phyloP scores from a whole-genome alignment of 805 yeast genomes.

The Ogataea nakhonphanomensis region DNA sequence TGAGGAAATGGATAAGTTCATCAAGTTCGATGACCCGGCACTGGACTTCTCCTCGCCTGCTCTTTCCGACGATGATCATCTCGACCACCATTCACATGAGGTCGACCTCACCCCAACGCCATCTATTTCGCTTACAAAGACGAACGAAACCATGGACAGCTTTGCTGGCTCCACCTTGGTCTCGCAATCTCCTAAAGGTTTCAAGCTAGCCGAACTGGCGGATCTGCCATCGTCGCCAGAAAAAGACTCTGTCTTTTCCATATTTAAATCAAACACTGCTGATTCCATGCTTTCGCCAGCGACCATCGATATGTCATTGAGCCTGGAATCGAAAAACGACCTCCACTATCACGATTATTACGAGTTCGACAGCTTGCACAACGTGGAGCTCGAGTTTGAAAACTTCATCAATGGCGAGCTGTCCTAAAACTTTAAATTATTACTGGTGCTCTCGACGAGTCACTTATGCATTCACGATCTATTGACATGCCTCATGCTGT shows the following conservation, averaged over 20 bases:
- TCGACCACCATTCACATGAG: constrained; percentile 18
- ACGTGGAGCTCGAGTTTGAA: constrained; percentile 30
- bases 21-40: constrained; percentile 16
- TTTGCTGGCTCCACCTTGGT: constrained; percentile 22
- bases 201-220: constrained; percentile 19
- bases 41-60: constrained; percentile 19
- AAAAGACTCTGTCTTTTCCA: constrained; percentile 9
- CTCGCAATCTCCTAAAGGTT: constrained; percentile 19
- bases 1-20: constrained; percentile 16
- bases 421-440: constrained; percentile 8
- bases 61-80: constrained; percentile 23
- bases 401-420: constrained; percentile 28
- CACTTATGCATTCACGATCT: constrained; percentile 6
- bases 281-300: constrained; percentile 13
- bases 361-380: constrained; percentile 21
- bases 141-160: constrained; percentile 30
- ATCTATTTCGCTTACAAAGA: constrained; percentile 24
- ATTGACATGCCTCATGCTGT: background rate
- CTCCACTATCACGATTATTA: constrained; percentile 21
- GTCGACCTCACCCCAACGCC: constrained; percentile 26
- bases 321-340: constrained; percentile 11
- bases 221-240: constrained; percentile 19
- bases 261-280: constrained; percentile 13
- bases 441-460: constrained; percentile 6
- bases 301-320: constrained; percentile 6